A percentile compares a stretch with the other conserved stretches of the same genome.
phyloP scores from a whole-genome alignment of 169 alveolate species.

The Plasmodium knowlesi region DNA sequence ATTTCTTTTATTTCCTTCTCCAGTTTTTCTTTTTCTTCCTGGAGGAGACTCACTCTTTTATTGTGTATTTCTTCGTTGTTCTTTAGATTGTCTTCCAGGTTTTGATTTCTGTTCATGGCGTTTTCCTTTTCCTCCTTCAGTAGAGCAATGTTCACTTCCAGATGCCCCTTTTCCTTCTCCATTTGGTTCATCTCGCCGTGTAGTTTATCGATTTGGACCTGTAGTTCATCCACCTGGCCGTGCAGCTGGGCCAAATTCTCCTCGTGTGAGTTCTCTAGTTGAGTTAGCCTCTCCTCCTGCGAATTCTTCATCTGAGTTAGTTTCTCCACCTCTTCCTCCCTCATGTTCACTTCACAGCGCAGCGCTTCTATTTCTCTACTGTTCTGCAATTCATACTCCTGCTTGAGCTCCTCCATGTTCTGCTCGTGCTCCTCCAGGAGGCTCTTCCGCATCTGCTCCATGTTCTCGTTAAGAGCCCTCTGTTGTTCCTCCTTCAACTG shows the following conservation, averaged over 20 bases:
- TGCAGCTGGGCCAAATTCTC: neutral
- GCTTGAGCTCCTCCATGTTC: conserved; percentile 9
- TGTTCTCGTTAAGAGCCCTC: neutral
- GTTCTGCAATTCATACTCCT: conserved; percentile 22
- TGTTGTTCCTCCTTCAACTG: conserved; percentile 33
- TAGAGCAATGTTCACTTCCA: conserved; percentile 27
- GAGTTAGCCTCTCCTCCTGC: neutral
- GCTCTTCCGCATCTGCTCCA: neutral
- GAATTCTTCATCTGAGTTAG: neutral
- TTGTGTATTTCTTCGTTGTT: conserved; percentile 52
- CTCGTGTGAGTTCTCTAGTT: neutral
- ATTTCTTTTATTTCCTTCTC: conserved; percentile 39
- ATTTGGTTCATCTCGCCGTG: conserved; percentile 7
- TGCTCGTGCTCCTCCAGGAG: conserved; percentile 26
- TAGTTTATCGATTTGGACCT: neutral
- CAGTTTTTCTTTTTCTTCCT: conserved; percentile 37
- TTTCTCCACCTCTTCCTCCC: neutral
- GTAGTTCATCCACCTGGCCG: neutral
- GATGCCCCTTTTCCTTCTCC: conserved; percentile 19
- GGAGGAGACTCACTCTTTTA: conserved; percentile 6
- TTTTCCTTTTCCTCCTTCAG: conserved; percentile 61
- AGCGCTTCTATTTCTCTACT: conserved; percentile 40
- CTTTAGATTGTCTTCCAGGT: conserved; percentile 58
- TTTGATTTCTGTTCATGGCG: conserved; percentile 6
- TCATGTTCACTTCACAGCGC: conserved; percentile 4